Conservation (phyloP, 2,329 filamentous ascomycete species). For the Cercospora sp. region DNA sequence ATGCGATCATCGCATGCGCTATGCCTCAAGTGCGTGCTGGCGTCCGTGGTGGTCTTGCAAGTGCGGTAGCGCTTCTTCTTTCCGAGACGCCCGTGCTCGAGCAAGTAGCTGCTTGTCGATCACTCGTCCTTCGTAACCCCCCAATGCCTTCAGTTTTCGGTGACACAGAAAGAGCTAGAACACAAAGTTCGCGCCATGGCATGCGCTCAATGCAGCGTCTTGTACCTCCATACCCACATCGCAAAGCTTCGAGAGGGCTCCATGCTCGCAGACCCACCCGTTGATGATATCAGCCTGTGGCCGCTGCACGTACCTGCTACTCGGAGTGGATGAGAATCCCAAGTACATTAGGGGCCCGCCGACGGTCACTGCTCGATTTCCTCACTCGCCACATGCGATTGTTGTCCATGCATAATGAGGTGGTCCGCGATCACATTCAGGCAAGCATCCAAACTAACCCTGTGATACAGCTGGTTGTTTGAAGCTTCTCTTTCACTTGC, state of each 20-base stretch:
- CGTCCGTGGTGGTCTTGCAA: background rate
- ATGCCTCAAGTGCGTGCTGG: background rate
- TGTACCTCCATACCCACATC: background rate
- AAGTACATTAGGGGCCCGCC: conserved; percentile 8
- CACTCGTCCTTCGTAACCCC: background rate
- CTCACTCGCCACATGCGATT: background rate
- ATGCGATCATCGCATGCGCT: background rate
- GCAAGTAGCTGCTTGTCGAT: background rate
- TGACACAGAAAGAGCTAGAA: conserved; percentile 4
- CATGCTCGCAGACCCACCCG: background rate
- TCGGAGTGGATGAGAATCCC: background rate
- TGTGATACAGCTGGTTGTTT: conserved; percentile 1
- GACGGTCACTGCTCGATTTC: background rate
- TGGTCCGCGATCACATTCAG: background rate
- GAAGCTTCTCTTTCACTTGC: conserved; percentile 2
- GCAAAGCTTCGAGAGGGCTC: conserved; percentile 5
- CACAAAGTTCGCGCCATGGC: background rate
- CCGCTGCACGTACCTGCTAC: background rate
- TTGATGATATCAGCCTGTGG: background rate
- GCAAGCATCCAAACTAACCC: background rate
- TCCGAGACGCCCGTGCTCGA: background rate
- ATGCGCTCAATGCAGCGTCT: background rate
- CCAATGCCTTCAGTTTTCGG: background rate
- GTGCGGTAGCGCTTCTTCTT: background rate
- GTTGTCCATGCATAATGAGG: conserved; percentile 7